Conservation (phyloP, 192 early-diverging fungal genomes). For the Gaertneriomyces sp. region DNA sequence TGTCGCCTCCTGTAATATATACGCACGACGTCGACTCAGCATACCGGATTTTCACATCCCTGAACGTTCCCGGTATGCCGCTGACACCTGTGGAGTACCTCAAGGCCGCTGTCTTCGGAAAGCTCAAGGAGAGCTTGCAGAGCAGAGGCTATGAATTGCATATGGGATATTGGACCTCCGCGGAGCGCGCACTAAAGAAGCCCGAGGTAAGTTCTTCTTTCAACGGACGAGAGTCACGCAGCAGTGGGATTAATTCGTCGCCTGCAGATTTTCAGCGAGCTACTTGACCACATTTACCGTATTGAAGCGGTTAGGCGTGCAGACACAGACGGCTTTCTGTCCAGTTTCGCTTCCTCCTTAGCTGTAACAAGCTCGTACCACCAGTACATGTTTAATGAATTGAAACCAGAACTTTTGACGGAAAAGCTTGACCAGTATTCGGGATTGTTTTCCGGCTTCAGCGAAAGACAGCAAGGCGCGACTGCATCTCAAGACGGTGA, state of each 20-base stretch:
- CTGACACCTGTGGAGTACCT: slow-evolving; percentile 1
- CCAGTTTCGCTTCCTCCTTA: too few species aligned
- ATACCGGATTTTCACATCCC: slow-evolving; percentile 2
- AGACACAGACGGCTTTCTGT: too few species aligned
- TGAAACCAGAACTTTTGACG: too few species aligned
- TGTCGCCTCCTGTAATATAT: slow-evolving; percentile 2
- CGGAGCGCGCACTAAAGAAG: neutral
- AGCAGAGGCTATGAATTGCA: slow-evolving; percentile 1
- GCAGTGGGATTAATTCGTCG: neutral
- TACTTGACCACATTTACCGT: neutral
- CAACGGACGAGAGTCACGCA: neutral
- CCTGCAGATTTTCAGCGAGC: slow-evolving; percentile 3
- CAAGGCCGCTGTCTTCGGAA: slow-evolving; percentile 5
- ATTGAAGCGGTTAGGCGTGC: too few species aligned
- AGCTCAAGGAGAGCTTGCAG: neutral
- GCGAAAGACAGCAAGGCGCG: neutral
- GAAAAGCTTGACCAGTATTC: too few species aligned
- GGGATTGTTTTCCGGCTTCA: too few species aligned
- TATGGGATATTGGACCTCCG: neutral
- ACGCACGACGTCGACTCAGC: slow-evolving; percentile 2
- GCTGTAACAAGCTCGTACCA: too few species aligned
- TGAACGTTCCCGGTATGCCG: slow-evolving; percentile 1
- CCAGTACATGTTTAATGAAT: too few species aligned
- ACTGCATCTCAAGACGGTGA: neutral
- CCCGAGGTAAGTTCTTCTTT: neutral